phyloP scores from a whole-genome alignment of 1,284 basidiomycete genomes.

The Gymnopus androsaceus region DNA sequence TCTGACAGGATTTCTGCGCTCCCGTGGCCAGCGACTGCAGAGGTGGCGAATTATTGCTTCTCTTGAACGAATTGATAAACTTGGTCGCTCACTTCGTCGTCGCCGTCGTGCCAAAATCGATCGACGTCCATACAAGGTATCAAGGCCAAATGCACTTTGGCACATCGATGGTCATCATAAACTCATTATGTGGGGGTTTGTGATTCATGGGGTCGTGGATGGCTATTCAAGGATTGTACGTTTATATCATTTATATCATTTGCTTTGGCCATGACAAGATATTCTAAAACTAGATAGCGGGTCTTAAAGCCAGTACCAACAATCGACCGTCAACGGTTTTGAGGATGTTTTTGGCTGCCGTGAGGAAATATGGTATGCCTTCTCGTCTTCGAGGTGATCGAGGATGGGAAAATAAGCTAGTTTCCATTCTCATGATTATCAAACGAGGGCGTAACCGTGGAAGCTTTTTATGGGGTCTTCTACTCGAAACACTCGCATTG shows the following conservation, averaged over 20 bases:
- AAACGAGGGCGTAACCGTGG: constrained; percentile 25
- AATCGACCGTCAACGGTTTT: constrained; percentile 12
- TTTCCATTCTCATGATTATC: constrained; percentile 32
- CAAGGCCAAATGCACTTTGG: constrained; percentile 44
- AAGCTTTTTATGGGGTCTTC: constrained; percentile 40
- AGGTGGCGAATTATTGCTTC: neutral
- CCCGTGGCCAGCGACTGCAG: neutral
- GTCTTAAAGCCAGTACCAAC: constrained; percentile 16
- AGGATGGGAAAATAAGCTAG: constrained; percentile 20
- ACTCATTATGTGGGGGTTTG: constrained; percentile 49
- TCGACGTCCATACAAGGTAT: constrained; percentile 32
- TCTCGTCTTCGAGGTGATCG: constrained; percentile 13
- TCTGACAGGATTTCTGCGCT: neutral
- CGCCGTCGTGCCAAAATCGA: constrained; percentile 25
- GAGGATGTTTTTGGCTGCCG: constrained; percentile 3
- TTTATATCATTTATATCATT: constrained; percentile 8
- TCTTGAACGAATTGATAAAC: constrained; percentile 1
- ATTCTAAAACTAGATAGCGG: neutral
- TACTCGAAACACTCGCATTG: constrained; percentile 42
- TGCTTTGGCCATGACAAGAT: neutral
- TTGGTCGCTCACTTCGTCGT: neutral
- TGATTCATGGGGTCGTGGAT: constrained; percentile 52
- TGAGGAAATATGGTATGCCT: neutral
- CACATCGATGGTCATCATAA: constrained; percentile 42
- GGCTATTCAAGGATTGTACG: constrained; percentile 41